Conservation (phyloP, 1,139 yeast species). For the Diutina ranongensis region DNA sequence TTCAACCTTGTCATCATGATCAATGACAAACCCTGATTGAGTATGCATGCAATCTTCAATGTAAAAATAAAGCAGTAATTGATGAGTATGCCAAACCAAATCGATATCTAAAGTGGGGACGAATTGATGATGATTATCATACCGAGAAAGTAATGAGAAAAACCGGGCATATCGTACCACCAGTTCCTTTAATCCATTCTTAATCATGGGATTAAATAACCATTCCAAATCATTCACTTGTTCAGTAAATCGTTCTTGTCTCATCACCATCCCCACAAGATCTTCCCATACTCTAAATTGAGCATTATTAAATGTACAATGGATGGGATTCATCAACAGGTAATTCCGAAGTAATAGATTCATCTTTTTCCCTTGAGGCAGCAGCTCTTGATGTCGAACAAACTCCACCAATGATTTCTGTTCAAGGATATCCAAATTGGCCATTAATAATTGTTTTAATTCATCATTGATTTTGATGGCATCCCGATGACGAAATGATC, state of each 20-base stretch:
- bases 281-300: constrained; percentile 16
- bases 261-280: constrained; percentile 20
- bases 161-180: constrained; percentile 18
- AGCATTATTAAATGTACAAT: constrained; percentile 12
- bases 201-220: constrained; percentile 16
- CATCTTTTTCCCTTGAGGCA: not conserved
- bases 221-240: constrained; percentile 21
- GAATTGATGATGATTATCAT: constrained; percentile 10
- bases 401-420: not conserved
- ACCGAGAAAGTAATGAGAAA: constrained; percentile 13
- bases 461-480: not conserved
- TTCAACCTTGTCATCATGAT: constrained; percentile 21
- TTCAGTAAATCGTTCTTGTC: constrained; percentile 21
- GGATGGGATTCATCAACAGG: constrained; percentile 14
- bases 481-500: not conserved
- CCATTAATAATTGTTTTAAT: not conserved
- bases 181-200: constrained; percentile 14
- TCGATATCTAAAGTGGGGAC: constrained; percentile 32
- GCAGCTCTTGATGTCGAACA: not conserved
- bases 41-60: constrained; percentile 13
- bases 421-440: not conserved
- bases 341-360: constrained; percentile 11
- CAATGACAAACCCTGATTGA: constrained; percentile 12
- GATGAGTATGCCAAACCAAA: constrained; percentile 31
- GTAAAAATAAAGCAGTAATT: constrained; percentile 17